Conservation (phyloP, 2,329 filamentous ascomycete species). For the Alternaria ethzedia region DNA sequence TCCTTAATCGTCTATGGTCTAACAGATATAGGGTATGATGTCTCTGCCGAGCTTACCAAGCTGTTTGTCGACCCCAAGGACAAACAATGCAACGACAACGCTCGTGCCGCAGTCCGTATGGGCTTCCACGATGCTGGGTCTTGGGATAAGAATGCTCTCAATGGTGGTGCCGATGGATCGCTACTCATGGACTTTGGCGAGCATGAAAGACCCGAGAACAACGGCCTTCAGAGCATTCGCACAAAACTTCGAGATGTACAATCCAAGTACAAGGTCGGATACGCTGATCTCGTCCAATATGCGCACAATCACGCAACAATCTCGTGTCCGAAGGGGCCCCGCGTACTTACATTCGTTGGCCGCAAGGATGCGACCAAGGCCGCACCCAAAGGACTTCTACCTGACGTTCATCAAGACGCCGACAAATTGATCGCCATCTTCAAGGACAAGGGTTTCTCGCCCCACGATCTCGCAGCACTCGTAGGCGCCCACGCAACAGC, state of each 20-base stretch:
- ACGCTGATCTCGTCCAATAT: constrained; percentile 63
- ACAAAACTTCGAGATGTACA: constrained; percentile 49
- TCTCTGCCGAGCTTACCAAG: constrained; percentile 38
- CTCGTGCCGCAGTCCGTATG: constrained; percentile 42
- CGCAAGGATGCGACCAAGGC: constrained; percentile 53
- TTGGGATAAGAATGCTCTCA: constrained; percentile 44
- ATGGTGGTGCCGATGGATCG: constrained; percentile 52
- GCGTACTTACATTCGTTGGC: constrained; percentile 58
- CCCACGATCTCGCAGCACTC: constrained; percentile 60
- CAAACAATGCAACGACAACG: constrained; percentile 43
- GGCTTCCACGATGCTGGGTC: constrained; percentile 46
- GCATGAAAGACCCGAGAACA: constrained; percentile 49
- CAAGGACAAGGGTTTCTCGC: constrained; percentile 57
- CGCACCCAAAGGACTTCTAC: constrained; percentile 55
- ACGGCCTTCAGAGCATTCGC: constrained; percentile 55
- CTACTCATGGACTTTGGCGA: constrained; percentile 49
- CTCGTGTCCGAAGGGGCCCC: constrained; percentile 60
- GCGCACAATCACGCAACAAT: constrained; percentile 56
- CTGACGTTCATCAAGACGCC: constrained; percentile 50
- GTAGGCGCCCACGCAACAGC: constrained; percentile 62
- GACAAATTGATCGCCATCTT: constrained; percentile 57
- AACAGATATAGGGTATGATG: constrained; percentile 34
- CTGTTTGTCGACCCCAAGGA: constrained; percentile 28
- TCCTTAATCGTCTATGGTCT: constrained; percentile 3
- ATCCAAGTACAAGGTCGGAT: constrained; percentile 53